Conservation (phyloP, 768 basidiomycete species). For the Terana coerulea region DNA sequence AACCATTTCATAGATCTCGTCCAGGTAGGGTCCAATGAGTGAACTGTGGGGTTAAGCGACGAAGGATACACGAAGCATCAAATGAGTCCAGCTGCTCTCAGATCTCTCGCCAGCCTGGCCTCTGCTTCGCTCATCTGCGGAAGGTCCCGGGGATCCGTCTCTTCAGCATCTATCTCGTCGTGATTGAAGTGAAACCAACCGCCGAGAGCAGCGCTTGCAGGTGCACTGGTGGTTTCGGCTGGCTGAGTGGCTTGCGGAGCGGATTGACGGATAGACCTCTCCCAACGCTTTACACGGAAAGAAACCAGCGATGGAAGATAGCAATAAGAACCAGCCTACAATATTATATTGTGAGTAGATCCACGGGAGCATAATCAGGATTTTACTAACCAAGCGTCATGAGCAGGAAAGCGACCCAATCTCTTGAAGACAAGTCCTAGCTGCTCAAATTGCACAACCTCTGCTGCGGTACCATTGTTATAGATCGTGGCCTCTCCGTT, state of each 20-base stretch:
- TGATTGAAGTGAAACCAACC: too few relatives aligned
- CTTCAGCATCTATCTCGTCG: too few relatives aligned
- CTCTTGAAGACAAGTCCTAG: conserved; percentile 52
- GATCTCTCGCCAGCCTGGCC: conserved; percentile 20
- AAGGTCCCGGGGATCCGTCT: too few relatives aligned
- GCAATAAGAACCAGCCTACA: conserved; percentile 85
- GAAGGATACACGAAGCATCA: too few relatives aligned
- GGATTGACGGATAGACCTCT: conserved; percentile 55
- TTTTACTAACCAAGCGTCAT: conserved; percentile 72
- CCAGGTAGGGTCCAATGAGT: too few relatives aligned
- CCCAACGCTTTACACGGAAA: conserved; percentile 87
- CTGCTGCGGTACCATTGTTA: conserved; percentile 23
- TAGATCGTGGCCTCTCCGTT: neutral
- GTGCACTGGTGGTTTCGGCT: conserved; percentile 30
- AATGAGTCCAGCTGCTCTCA: conserved; percentile 24
- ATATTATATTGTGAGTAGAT: neutral
- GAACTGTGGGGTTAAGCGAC: too few relatives aligned
- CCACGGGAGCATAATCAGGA: neutral
- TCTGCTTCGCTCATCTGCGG: conserved; percentile 19
- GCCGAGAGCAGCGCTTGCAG: too few relatives aligned
- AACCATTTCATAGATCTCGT: too few relatives aligned
- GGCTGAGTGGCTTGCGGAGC: conserved; percentile 27
- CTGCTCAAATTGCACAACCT: conserved; percentile 12
- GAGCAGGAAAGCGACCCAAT: conserved; percentile 89
- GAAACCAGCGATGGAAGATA: conserved; percentile 79